Conservation (phyloP, 2,329 filamentous ascomycete genomes). For the Purpureocillium takamizusanense region DNA sequence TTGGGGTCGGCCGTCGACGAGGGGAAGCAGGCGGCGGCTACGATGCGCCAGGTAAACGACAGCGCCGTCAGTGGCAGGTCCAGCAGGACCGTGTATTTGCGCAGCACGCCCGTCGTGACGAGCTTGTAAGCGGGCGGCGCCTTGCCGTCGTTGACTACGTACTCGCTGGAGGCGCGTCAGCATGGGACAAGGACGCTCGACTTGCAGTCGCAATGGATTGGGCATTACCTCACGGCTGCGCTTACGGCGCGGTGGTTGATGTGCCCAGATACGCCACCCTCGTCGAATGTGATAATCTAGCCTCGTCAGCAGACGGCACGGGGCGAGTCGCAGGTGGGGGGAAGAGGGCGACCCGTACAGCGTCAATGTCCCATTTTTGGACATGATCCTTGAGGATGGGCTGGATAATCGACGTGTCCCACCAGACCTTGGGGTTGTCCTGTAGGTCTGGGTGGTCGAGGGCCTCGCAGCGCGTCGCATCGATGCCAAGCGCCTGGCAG, state of each 20-base stretch:
- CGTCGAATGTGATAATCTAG: slow-evolving; percentile 29
- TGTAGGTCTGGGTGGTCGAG: slow-evolving; percentile 25
- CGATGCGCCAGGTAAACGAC: slow-evolving; percentile 19
- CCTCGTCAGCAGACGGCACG: neutral
- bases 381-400: slow-evolving; percentile 22
- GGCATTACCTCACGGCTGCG: slow-evolving; percentile 23
- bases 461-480: slow-evolving; percentile 17
- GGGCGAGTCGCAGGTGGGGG: no score
- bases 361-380: slow-evolving; percentile 25
- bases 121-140: slow-evolving; percentile 25
- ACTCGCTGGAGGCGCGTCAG: slow-evolving; percentile 12
- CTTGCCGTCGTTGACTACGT: slow-evolving; percentile 16
- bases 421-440: slow-evolving; percentile 28
- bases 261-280: slow-evolving; percentile 28
- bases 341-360: slow-evolving; percentile 13
- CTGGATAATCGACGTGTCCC: slow-evolving; percentile 23
- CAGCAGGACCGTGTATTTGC: slow-evolving; percentile 27
- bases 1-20: slow-evolving; percentile 6
- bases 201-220: neutral
- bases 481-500: slow-evolving; percentile 18
- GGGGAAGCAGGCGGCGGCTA: slow-evolving; percentile 10
- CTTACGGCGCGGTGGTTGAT: slow-evolving; percentile 30
- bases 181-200: neutral
- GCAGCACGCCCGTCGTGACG: slow-evolving; percentile 21
- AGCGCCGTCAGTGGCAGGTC: slow-evolving; percentile 27